Percentiles rank a stretch among this genome's conserved stretches.
Conservation (phyloP, 2,329 filamentous ascomycete genomes). For the Diaporthe citriasiana region DNA sequence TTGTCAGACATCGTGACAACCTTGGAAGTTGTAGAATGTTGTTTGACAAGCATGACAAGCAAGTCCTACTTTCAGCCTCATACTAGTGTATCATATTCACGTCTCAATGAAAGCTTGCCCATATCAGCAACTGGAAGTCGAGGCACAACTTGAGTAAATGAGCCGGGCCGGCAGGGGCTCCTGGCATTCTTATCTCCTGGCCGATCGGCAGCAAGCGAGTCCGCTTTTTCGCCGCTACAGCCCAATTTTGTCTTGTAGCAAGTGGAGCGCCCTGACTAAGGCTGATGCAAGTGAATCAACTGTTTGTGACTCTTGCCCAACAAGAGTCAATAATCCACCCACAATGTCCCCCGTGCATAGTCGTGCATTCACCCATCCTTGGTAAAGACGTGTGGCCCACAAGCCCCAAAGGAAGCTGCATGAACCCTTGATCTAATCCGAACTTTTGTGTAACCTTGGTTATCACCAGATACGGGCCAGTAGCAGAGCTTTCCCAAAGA, state of each 20-base stretch:
- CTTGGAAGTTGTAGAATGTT: neutral
- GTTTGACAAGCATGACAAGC: neutral
- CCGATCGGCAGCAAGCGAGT: neutral
- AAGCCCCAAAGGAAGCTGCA: neutral
- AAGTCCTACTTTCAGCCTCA: too few relatives aligned
- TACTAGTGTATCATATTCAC: too few relatives aligned
- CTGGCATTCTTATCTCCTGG: conserved; percentile 19
- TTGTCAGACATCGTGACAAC: neutral
- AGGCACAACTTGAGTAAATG: neutral
- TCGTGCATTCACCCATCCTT: neutral
- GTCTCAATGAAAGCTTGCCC: neutral
- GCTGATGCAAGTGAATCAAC: neutral
- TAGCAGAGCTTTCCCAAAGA: neutral
- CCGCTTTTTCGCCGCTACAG: conserved; percentile 12
- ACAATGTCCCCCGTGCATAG: neutral
- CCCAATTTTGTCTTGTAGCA: neutral
- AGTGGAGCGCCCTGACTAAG: conserved; percentile 3
- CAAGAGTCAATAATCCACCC: neutral
- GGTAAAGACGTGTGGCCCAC: neutral
- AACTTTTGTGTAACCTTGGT: neutral
- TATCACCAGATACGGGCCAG: neutral
- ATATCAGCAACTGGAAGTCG: too few relatives aligned
- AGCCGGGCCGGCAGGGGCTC: conserved; percentile 23
- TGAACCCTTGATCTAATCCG: neutral
- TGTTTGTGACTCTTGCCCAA: neutral